Base-by-base conservation (phyloP, 805 yeast genomes). In the Ogataea zsoltii region DNA sequence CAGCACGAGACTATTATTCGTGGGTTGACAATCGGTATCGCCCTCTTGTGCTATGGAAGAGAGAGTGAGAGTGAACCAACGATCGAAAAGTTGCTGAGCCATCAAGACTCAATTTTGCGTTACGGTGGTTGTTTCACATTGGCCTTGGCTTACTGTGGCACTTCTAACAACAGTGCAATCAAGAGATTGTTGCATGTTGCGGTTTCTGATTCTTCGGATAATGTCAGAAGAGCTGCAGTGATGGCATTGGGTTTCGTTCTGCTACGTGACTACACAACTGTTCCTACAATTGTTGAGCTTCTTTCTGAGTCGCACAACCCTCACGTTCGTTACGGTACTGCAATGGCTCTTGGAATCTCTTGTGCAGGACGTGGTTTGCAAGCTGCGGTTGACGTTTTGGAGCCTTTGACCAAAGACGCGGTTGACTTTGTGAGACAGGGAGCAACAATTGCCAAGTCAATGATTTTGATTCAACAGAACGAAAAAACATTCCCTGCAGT, bases 391-490 rank as follows among this genome's bases (percentile, higher is more conserved):
- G 96, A 90, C 48, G 90, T 94, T 14, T 77, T 94, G 54, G 96
- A 88, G 69, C 96, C 97, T 28, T 77, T 94, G 71, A 80, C 92
- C 21, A 88, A 87, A 61, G 99, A 94, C 68, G 82, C 96, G 1
- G 95, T 90, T 35, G 99, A 94, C 67, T 94, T 92, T 70, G 99
- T 94, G 34, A 87, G 98, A 65, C 99, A 94, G 70, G 98, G 98
- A 57, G 97, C 99, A 2, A 79, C 90, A 68, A 84, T 91, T 66
- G 95, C 98, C 2, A 72, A 88, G 50, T 79, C 98, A 6, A 85
- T 94, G 96, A 81, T 94, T 45, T 76, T 91, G 61, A 84, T 94
- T 47, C 87, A 83, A 66, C 92, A 87, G 59, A 94, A 88, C 62
- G 97, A 91, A 56, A 82, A 82, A 55, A 72, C 87, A 4, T 78